Evolutionary conservation across 2,329 filamentous ascomycete genomes (phyloP).

Genomic region (Escovopsis sp.): DNA sequence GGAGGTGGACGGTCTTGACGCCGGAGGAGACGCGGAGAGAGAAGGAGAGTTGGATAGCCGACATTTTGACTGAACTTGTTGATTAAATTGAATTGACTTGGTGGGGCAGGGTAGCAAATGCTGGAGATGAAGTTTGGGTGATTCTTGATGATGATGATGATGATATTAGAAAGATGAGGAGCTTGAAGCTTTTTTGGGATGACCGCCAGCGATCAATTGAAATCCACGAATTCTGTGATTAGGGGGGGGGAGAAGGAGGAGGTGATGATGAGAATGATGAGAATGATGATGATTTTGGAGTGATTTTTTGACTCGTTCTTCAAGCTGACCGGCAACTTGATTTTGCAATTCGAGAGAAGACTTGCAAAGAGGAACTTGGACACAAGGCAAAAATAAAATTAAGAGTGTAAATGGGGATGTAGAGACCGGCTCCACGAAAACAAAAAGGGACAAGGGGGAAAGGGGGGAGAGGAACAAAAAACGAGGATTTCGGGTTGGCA

Average conservation of each 20-base stretch:
- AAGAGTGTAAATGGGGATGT: slow-evolving; percentile 21
- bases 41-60: slow-evolving; percentile 87
- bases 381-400: slow-evolving; percentile 12
- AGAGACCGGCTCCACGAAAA: slow-evolving; percentile 43
- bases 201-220: slow-evolving; percentile 34
- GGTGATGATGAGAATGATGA: slow-evolving; percentile 11
- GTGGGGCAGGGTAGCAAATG: no score
- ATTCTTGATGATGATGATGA: slow-evolving; percentile 8
- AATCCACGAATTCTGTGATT: slow-evolving; percentile 37
- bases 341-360: slow-evolving; percentile 7
- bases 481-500: slow-evolving; percentile 38
- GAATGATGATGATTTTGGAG: slow-evolving; percentile 6
- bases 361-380: slow-evolving; percentile 12
- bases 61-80: slow-evolving; percentile 44
- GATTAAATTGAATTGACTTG: slow-evolving; percentile 11
- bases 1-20: slow-evolving; percentile 93
- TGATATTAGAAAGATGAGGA: no score
- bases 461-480: slow-evolving; percentile 28
- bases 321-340: slow-evolving; percentile 27
- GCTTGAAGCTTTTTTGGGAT: slow-evolving; percentile 1
- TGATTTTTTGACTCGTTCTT: slow-evolving; percentile 14
- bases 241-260: slow-evolving; percentile 18
- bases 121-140: slow-evolving; percentile 1
- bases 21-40: slow-evolving; percentile 88
- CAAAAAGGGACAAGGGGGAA: slow-evolving; percentile 20